Evolutionary conservation across 805 yeast genomes (phyloP), one percentile per base, ranked within the genome.

Genomic region (Pichia deserticola): DNA sequence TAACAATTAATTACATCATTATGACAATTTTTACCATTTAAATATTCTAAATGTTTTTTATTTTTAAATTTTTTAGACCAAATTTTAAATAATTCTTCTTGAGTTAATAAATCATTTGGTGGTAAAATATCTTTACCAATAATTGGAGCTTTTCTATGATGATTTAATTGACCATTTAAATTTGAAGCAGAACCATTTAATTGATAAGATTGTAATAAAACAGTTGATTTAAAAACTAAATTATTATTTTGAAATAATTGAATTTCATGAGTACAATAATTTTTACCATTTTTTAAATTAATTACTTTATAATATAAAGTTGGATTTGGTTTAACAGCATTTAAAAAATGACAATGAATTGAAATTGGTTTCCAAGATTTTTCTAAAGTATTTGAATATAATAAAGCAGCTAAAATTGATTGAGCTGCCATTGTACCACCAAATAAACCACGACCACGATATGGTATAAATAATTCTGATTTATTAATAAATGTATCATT

Each of bases 371-470:
- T 67, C 64, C 76, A 77, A 25, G 63, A 57, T 2, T 55, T 60
- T 7, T 56, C 52, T 1, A 44, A 39, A 12, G 59, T 50, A n/a
- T 74, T 72, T 6, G 79, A 70, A 7, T 80, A 75, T 44, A 73
- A 70, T 35, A 82, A 67, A 3, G 84, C 81, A 6, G 86, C 87
- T 51, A 76, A 62, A 4, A 83, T 63, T 3, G 88, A 69, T 57
- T 84, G 89, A 0, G 86, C 86, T 15, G 81, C 79, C 40, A 79
- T 66, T 20, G 82, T 79, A 9, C 90, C 89, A 2, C 89, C 89
- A 66, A 82, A 84, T 0, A 83, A 78, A 2, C 87, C 88, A 41
- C 83, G 67, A 3, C 86, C 84, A 0, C 78, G 75, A 6, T 67
- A 69, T 2, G 81, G 81, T 4, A 77, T 71, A 33, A 56, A 60